phyloP scores from a whole-genome alignment of 148 eudicot species.

The Rhododendron henanense region DNA sequence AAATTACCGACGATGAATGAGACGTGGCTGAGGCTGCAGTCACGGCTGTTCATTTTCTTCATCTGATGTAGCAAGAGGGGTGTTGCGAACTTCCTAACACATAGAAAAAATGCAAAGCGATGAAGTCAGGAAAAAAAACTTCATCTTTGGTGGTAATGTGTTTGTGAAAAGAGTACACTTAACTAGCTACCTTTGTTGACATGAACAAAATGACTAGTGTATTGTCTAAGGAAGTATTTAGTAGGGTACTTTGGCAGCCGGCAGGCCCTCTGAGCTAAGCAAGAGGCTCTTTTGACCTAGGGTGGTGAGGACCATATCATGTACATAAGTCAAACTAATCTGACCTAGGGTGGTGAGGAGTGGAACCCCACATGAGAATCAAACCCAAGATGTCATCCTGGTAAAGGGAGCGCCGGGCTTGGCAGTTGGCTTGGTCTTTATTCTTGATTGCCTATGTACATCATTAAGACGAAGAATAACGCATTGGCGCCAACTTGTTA shows the following conservation, averaged over 20 bases:
- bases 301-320: neutral
- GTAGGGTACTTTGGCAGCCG: neutral
- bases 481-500: too few relatives aligned
- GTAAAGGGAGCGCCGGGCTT: too few relatives aligned
- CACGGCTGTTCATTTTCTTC: conserved; percentile 23
- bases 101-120: neutral
- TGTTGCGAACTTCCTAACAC: conserved; percentile 18
- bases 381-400: too few relatives aligned
- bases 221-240: neutral
- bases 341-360: neutral
- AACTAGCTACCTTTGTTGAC: neutral
- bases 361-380: neutral
- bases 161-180: neutral
- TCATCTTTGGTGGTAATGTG: neutral
- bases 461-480: too few relatives aligned
- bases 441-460: neutral
- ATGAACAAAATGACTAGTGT: neutral
- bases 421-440: neutral
- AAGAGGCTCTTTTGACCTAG: neutral
- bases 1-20: conserved; percentile 20
- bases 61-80: conserved; percentile 11
- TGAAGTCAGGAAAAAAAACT: neutral
- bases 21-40: conserved; percentile 12
- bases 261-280: neutral
- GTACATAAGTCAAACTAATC: too few relatives aligned